Base-by-base conservation (phyloP, 805 yeast species). In the Geotrichum ghanense region DNA sequence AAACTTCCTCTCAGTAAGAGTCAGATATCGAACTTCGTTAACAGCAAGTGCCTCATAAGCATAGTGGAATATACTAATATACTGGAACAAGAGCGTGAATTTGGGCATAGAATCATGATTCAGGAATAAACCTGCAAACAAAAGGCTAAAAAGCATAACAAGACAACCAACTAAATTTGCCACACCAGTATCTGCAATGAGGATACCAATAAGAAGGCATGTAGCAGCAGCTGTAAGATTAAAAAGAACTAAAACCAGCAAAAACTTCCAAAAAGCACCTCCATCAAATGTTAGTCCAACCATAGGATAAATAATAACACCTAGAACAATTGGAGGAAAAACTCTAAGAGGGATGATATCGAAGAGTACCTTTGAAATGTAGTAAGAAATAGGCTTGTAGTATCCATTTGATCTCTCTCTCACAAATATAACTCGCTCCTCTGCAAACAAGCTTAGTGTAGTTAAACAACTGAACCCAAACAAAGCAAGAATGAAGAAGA, bases 401-500 rank as follows among this genome's bases (percentile, higher is more conserved):
- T 92, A 92, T 54, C 90, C 90, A 61, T 92, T 92, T 3, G 97
- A 88, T 47, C 98, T 74, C 64, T 92, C 98, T 46, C 96, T 76
- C 49, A 92, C 75, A 59, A 90, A 92, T 16, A 90, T 86, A 41
- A 88, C 77, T 55, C 97, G 73, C 61, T 92, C 98, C 45, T 78
- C 73, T 0, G 95, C 79, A 63, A 92, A 92, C 2, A 95, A 77
- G 53, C 88, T 90, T 46, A 92, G 69, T 0, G 97, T 94, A 0
- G 97, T 90, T 57, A 92, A 72, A 0, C 97, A 83, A 1, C 95
- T 82, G 63, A 92, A 92, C 0, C 98, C 98, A 69, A 92, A 89
- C 57, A 89, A 75, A 2, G 97, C 86, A 50, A 92, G 70, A 45
- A 89, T 66, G 63, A 92, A 92, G 70, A 92, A 90, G 65, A 92